Conservation (phyloP, 768 basidiomycete genomes). For the Paxillus involutus region DNA sequence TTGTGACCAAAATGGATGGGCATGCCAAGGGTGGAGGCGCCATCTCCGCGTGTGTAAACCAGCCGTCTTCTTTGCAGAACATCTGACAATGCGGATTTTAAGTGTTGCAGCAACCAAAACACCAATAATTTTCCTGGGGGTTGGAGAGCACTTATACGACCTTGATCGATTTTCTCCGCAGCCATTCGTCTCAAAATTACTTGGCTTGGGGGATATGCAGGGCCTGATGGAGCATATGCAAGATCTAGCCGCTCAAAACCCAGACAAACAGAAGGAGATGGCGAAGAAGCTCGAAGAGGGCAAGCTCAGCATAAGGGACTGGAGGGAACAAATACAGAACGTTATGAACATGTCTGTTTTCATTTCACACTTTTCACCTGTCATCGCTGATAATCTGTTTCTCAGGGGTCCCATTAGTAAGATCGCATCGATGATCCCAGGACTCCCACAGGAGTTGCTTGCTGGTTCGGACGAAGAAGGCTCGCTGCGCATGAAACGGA, state of each 20-base stretch:
- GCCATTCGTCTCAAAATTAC: conserved; percentile 94
- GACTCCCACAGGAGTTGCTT: conserved; percentile 87
- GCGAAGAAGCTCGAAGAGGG: conserved; percentile 97
- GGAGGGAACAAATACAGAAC: conserved; percentile 96
- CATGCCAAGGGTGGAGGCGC: conserved; percentile 99
- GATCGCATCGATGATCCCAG: conserved; percentile 98
- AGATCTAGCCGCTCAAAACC: conserved; percentile 88
- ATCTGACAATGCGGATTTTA: conserved; percentile 14
- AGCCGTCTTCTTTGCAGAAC: neutral
- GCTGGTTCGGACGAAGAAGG: conserved; percentile 95
- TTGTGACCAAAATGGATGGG: conserved; percentile 99
- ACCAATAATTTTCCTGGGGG: conserved; percentile 97
- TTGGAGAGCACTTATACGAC: conserved; percentile 97
- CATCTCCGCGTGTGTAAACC: conserved; percentile 85
- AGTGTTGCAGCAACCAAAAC: conserved; percentile 99
- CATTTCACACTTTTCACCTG: conserved; percentile 1
- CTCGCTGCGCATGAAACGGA: conserved; percentile 86
- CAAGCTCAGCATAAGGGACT: conserved; percentile 94
- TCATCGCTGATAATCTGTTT: conserved; percentile 8
- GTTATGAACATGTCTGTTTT: conserved; percentile 93
- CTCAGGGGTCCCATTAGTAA: conserved; percentile 97
- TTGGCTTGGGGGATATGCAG: conserved; percentile 95
- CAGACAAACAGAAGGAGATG: conserved; percentile 97
- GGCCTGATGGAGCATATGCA: conserved; percentile 99
- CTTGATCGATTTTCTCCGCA: conserved; percentile 94